Evolutionary conservation across 371 early-diverging fungal species (phyloP).

Genomic region (Polyrhizophydium stewartii): DNA sequence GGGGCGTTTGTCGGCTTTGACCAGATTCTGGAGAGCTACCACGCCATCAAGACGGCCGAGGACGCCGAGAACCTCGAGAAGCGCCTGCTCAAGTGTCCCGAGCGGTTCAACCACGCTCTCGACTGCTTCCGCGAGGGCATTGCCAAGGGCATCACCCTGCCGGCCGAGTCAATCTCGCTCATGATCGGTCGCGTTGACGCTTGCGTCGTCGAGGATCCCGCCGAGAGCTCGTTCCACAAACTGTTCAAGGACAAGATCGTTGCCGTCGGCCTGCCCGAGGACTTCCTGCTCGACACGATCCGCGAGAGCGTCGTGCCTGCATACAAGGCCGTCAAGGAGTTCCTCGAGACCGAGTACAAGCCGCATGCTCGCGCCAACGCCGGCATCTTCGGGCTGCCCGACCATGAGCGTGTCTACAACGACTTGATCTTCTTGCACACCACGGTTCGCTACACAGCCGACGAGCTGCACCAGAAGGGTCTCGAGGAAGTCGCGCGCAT

Average conservation of each 20-base stretch:
- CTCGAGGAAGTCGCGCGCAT: constrained; percentile 27
- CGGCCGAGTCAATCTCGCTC: constrained; percentile 14
- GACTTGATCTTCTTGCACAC: constrained; percentile 21
- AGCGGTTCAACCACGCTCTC: constrained; percentile 17
- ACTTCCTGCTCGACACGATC: constrained; percentile 16
- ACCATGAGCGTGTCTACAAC: constrained; percentile 20
- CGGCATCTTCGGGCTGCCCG: constrained; percentile 31
- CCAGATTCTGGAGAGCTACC: constrained; percentile 7
- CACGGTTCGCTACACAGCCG: constrained; percentile 19
- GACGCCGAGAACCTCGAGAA: constrained; percentile 28
- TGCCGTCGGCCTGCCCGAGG: constrained; percentile 12
- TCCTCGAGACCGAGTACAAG: constrained; percentile 32
- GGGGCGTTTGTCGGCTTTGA: background rate
- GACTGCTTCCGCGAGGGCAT: constrained; percentile 23
- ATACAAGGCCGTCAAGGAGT: constrained; percentile 16
- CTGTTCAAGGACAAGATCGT: constrained; percentile 12
- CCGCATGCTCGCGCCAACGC: constrained; percentile 24
- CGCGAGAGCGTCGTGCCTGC: constrained; percentile 17
- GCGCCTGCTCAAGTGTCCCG: constrained; percentile 14
- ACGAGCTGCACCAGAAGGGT: constrained; percentile 35
- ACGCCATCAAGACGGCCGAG: constrained; percentile 14
- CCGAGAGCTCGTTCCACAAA: constrained; percentile 10
- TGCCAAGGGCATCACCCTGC: constrained; percentile 13
- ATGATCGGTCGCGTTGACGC: constrained; percentile 16
- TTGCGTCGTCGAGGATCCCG: constrained; percentile 11